Conservation (phyloP, 2,329 filamentous ascomycete species). For the Lachnellula suecica region DNA sequence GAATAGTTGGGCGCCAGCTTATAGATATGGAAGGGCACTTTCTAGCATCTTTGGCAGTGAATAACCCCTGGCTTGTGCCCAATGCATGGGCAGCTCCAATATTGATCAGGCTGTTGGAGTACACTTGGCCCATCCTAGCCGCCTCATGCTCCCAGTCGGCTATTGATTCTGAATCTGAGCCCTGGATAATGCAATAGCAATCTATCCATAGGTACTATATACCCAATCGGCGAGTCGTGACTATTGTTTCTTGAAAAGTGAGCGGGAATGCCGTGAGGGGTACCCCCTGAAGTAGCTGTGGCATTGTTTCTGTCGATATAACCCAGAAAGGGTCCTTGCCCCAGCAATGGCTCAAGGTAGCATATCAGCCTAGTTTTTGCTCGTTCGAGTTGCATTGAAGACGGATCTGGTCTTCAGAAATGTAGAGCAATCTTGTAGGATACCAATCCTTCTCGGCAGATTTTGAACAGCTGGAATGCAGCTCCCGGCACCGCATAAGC, state of each 20-base stretch:
- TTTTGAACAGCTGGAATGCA: too few relatives aligned
- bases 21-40: not conserved
- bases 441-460: too few relatives aligned
- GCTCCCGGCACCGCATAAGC: too few relatives aligned
- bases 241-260: conserved; percentile 14
- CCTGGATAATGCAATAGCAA: conserved; percentile 15
- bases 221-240: conserved; percentile 2
- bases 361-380: not conserved
- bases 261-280: not conserved
- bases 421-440: too few relatives aligned
- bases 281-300: not conserved
- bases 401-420: too few relatives aligned
- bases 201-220: conserved; percentile 18
- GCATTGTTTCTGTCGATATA: not conserved
- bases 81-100: not conserved
- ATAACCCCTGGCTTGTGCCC: not conserved
- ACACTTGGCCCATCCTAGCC: not conserved
- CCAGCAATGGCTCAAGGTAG: conserved; percentile 12
- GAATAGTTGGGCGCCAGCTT: too few relatives aligned
- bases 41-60: not conserved
- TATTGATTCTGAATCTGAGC: not conserved
- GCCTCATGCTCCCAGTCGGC: conserved; percentile 3
- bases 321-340: not conserved
- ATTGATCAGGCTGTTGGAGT: not conserved
- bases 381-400: too few relatives aligned